Evolutionary conservation across 768 basidiomycete genomes (phyloP).

Genomic region (Trametes sanguinea): DNA sequence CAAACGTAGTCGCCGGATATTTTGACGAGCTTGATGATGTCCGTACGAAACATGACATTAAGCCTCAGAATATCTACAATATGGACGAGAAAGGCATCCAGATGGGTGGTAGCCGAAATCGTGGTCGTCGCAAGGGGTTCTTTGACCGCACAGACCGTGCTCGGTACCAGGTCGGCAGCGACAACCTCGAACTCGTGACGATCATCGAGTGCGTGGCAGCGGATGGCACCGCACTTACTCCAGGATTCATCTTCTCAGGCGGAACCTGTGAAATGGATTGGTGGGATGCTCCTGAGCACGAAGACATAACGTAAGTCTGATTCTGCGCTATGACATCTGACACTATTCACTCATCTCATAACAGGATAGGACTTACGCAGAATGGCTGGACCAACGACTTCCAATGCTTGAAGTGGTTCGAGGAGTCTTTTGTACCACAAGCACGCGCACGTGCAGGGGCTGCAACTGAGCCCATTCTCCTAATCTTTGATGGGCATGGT

Average conservation of each 20-base stretch:
- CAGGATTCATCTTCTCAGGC: conserved; percentile 41
- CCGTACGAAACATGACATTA: conserved; percentile 5
- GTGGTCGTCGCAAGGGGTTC: background rate
- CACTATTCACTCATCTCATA: background rate
- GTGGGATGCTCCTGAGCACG: background rate
- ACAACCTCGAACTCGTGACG: conserved; percentile 45
- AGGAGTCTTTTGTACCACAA: conserved; percentile 40
- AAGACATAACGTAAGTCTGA: background rate
- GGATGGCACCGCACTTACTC: conserved; percentile 37
- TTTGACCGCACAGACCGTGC: conserved; percentile 21
- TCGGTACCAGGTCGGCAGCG: conserved; percentile 31
- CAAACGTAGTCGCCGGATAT: background rate
- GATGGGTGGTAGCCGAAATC: conserved; percentile 16
- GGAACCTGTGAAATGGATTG: background rate
- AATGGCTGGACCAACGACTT: conserved; percentile 46
- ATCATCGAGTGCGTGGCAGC: conserved; percentile 47
- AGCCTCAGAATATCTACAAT: conserved; percentile 16
- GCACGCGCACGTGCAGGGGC: conserved; percentile 33
- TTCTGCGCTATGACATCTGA: no score
- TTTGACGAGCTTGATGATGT: conserved; percentile 9
- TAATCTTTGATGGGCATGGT: conserved; percentile 47
- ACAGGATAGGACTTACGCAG: conserved; percentile 34
- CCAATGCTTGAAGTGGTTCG: conserved; percentile 40
- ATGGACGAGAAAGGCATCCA: conserved; percentile 30
- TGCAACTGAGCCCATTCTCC: conserved; percentile 31